Conservation (phyloP, 2,329 filamentous ascomycete species). For the Pseudocercospora musae region DNA sequence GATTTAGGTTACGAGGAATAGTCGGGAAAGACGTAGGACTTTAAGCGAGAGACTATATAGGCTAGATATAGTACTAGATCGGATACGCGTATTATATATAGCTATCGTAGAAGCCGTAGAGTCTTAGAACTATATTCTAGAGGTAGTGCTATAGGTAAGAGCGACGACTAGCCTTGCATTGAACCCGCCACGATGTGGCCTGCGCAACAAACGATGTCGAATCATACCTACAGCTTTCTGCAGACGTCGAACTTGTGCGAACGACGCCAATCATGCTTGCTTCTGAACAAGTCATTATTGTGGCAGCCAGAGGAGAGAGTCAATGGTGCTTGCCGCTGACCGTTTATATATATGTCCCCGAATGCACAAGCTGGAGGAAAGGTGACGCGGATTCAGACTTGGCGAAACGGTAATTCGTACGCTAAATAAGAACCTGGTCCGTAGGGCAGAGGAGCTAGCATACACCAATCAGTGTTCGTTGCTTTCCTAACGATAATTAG, state of each 20-base stretch:
- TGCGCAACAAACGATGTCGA: neutral
- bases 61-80: slow-evolving; percentile 36
- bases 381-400: neutral
- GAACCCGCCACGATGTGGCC: slow-evolving; percentile 3
- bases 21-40: slow-evolving; percentile 77
- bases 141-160: neutral
- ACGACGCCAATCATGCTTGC: no score
- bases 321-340: neutral
- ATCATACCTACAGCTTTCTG: slow-evolving; percentile 4
- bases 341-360: neutral
- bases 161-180: neutral
- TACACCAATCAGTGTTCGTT: neutral
- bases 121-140: neutral
- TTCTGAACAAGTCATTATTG: neutral
- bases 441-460: neutral
- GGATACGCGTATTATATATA: slow-evolving; percentile 34
- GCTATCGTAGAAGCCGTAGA: slow-evolving; percentile 16
- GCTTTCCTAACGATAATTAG: neutral
- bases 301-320: neutral
- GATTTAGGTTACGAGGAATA: slow-evolving; percentile 69
- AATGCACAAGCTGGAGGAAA: neutral
- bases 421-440: neutral
- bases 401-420: neutral
- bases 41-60: slow-evolving; percentile 84
- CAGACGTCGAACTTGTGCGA: no score